Conservation (phyloP, 2,329 filamentous ascomycete species). For the Lasiodiplodia gonubiensis region DNA sequence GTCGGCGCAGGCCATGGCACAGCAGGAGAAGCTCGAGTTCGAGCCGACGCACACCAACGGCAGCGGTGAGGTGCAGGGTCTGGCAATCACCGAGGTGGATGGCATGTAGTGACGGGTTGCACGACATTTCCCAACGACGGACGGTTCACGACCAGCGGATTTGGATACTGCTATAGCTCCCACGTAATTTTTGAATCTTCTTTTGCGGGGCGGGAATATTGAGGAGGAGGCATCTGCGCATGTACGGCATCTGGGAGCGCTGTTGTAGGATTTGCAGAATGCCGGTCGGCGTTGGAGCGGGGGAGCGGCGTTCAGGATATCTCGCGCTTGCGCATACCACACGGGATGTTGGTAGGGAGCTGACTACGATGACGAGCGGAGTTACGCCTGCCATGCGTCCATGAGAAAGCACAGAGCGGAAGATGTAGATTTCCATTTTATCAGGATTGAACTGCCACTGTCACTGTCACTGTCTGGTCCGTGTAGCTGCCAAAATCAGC, state of each 20-base stretch:
- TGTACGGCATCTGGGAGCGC: conserved; percentile 26
- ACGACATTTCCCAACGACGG: conserved; percentile 13
- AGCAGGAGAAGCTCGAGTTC: conserved; percentile 82
- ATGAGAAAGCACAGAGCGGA: conserved; percentile 1
- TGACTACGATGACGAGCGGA: background rate
- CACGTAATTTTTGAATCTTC: conserved; percentile 28
- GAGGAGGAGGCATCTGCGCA: conserved; percentile 23
- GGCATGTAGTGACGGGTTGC: conserved; percentile 29
- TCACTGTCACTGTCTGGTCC: background rate
- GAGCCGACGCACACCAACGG: conserved; percentile 38
- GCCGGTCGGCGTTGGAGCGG: conserved; percentile 17
- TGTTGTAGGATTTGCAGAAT: conserved; percentile 23
- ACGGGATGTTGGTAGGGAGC: background rate
- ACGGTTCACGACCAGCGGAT: conserved; percentile 1
- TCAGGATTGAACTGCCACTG: background rate
- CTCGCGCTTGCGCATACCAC: background rate
- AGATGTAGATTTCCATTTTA: conserved; percentile 16
- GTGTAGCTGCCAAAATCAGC: conserved; percentile 5
- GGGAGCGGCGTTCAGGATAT: conserved; percentile 14
- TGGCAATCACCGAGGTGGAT: conserved; percentile 60
- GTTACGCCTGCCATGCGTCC: conserved; percentile 20
- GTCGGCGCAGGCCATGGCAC: conserved; percentile 91
- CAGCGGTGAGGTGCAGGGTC: conserved; percentile 50
- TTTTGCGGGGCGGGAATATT: conserved; percentile 1
- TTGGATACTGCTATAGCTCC: conserved; percentile 25